Percentiles rank a stretch among this genome's conserved stretches.
Conservation (phyloP, 306 rosid species). For the Prunus campanulata region DNA sequence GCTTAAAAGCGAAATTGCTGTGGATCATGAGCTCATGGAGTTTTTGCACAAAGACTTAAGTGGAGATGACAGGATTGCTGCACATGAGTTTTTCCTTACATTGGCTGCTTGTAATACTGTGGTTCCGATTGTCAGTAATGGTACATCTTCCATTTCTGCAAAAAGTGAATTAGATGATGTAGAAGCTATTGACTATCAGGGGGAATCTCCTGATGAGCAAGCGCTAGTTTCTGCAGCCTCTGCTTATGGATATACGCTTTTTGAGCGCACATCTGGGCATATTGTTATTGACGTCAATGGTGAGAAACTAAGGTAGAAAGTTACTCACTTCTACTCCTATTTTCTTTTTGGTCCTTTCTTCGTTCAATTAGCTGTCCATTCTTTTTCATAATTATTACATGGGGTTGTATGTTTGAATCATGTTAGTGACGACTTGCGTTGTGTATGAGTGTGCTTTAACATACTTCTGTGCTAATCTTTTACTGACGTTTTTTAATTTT, state of each 20-base stretch:
- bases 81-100: constrained; percentile 89
- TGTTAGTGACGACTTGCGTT: not conserved
- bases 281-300: constrained; percentile 85
- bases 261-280: constrained; percentile 97
- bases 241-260: constrained; percentile 91
- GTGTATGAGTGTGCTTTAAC: not conserved
- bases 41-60: constrained; percentile 48
- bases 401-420: constrained; percentile 4
- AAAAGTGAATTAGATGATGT: constrained; percentile 42
- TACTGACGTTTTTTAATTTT: not conserved
- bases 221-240: constrained; percentile 94
- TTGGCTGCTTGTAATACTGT: constrained; percentile 97
- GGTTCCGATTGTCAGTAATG: constrained; percentile 59
- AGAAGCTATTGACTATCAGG: constrained; percentile 67
- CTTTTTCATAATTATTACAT: not conserved
- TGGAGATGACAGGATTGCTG: constrained; percentile 60
- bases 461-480: not conserved
- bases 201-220: constrained; percentile 99
- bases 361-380: not conserved
- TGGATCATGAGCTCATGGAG: constrained; percentile 58
- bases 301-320: constrained; percentile 89
- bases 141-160: constrained; percentile 34
- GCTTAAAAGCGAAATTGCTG: constrained; percentile 64
- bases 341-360: constrained; percentile 4
- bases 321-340: constrained; percentile 30